Evolutionary conservation across 1,284 basidiomycete genomes (phyloP), one percentile per base, ranked within the genome.

Genomic region (Trichosporon ovoides): DNA sequence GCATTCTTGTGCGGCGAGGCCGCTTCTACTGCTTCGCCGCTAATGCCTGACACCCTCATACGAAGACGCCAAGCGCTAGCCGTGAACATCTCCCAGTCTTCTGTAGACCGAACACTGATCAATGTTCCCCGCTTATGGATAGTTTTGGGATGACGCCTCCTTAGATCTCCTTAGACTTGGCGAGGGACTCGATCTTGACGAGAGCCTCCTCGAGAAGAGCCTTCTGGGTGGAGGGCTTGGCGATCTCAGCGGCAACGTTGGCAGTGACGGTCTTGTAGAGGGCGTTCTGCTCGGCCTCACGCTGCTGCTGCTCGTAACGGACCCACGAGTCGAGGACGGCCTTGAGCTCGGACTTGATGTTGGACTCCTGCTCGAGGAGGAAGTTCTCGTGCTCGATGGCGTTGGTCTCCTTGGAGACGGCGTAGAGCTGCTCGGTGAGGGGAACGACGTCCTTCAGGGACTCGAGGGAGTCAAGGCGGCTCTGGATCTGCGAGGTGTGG

Each of bases 261-360:
- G 85, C 84, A 69, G 95, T 88, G 73, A 98, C 87, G 58, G 83
- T 80, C 82, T 88, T 87, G 65, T 92, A 88, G 56, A 98, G 86
- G 56, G 91, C 87, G 35, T 84, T 82, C 84, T 98, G 96, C 82
- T 98, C 92, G 72, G 84, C 88, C 83, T 98, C 94, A 81, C 96
- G 92, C 76, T 87, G 83, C 79, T 94, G 91, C 75, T 96, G 93
- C 83, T 98, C 95, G 80, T 86, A 94, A 73, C 95, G 89, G 62
- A 95, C 94, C 94, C 95, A 98, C 76, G 88, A 90, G 83, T 98
- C 96, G 60, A 98, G 85, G 37, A 98, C 94, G 37, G 86, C 70
- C 82, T 98, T 98, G 77, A 97, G 82, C 81, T 98, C 96, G 53
- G 87, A 67, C 37, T 93, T 87, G 69, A 98, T 81, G 52, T 84